Conservation (phyloP, 768 basidiomycete species). For the Auricularia heimuer region DNA sequence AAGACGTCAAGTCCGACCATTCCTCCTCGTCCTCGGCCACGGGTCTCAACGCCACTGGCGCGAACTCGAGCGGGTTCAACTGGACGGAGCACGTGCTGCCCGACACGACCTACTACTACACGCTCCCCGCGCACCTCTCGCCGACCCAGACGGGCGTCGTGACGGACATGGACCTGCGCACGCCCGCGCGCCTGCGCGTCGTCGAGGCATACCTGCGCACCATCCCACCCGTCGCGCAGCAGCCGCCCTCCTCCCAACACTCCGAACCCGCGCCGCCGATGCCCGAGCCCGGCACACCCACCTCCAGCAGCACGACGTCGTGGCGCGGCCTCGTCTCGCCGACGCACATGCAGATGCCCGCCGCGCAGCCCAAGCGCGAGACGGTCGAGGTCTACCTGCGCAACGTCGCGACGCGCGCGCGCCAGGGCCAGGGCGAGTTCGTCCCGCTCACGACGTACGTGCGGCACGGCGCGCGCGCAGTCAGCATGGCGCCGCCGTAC, state of each 20-base stretch:
- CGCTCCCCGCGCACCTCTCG: conserved; percentile 43
- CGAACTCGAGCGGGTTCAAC: not conserved
- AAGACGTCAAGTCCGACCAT: not conserved
- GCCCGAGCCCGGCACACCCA: not conserved
- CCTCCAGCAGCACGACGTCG: not conserved
- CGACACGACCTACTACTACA: conserved; percentile 60
- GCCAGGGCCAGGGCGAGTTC: not conserved
- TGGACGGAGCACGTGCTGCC: conserved; percentile 75
- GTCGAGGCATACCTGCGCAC: conserved; percentile 37
- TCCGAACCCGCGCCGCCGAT: too few relatives aligned
- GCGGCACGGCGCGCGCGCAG: conserved; percentile 7
- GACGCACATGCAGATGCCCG: not conserved
- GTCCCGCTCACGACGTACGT: conserved; percentile 6
- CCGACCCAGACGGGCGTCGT: conserved; percentile 25
- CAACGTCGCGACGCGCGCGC: not conserved
- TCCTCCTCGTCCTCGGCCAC: not conserved
- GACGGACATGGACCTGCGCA: conserved; percentile 63
- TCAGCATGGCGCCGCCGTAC: not conserved
- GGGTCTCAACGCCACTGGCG: not conserved
- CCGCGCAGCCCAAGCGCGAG: not conserved
- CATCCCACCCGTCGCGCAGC: not conserved
- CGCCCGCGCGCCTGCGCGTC: conserved; percentile 36
- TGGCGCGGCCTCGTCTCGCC: not conserved
- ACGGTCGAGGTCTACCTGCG: not conserved
- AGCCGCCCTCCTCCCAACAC: too few relatives aligned